These are phyloP conservation scores for Clavariopsis aquatica DNA, from an alignment of 495 filamentous ascomycete species.

Conservation along the genomic window DNA sequence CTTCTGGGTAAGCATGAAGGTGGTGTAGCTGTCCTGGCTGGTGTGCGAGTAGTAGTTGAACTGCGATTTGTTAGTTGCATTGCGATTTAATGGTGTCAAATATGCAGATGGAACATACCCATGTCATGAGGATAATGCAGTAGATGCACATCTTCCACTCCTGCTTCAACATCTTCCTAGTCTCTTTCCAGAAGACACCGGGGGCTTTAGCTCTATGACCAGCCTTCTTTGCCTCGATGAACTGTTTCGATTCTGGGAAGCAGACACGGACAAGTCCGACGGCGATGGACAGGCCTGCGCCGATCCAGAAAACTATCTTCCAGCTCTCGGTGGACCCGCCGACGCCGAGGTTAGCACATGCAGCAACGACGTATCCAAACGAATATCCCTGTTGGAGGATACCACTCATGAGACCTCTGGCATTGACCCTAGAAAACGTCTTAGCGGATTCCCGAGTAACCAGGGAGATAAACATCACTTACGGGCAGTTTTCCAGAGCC, in stretches of 20 bases:
- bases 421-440: conserved; percentile 44
- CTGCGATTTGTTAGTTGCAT: conserved; percentile 29
- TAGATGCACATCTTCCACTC: conserved; percentile 75
- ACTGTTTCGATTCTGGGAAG: conserved; percentile 73
- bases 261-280: conserved; percentile 63
- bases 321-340: conserved; percentile 58
- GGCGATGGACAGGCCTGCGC: conserved; percentile 62
- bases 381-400: conserved; percentile 78
- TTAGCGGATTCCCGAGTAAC: not conserved
- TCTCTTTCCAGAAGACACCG: conserved; percentile 62
- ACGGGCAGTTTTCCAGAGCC: conserved; percentile 75
- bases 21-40: conserved; percentile 74
- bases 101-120: conserved; percentile 39
- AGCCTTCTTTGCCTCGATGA: conserved; percentile 61
- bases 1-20: conserved; percentile 70
- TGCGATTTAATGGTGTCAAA: not conserved
- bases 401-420: conserved; percentile 74
- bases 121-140: conserved; percentile 70
- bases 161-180: conserved; percentile 59
- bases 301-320: conserved; percentile 67
- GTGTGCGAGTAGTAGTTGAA: conserved; percentile 66
- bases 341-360: conserved; percentile 67
- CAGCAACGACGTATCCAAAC: conserved; percentile 72
- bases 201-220: conserved; percentile 53
- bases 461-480: conserved; percentile 33